These are phyloP conservation scores for Metahyphopichia silvanorum DNA, from an alignment of 805 yeast species.

Conservation along the genomic window DNA sequence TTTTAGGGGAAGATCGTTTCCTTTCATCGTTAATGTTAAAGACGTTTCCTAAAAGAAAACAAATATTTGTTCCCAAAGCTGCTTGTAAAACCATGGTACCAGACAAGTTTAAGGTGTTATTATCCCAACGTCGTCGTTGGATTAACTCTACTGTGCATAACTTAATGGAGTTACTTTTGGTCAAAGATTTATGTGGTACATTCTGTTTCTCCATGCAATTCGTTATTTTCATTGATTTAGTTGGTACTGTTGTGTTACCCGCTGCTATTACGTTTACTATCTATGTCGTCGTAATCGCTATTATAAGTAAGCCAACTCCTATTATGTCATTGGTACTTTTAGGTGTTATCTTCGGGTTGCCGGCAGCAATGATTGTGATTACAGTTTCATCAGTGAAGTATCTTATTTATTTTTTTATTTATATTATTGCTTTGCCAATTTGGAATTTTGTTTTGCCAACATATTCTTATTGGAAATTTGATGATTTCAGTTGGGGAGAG, in stretches of 20 bases:
- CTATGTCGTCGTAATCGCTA: conserved; percentile 71
- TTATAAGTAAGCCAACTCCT: conserved; percentile 74
- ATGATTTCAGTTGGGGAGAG: conserved; percentile 96
- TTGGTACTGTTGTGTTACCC: conserved; percentile 87
- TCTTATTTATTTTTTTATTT: conserved; percentile 74
- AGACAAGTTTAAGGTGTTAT: conserved; percentile 66
- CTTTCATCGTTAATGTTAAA: conserved; percentile 80
- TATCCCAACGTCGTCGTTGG: conserved; percentile 96
- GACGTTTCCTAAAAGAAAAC: conserved; percentile 87
- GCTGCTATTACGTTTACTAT: conserved; percentile 82
- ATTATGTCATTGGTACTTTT: conserved; percentile 70
- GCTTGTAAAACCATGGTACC: conserved; percentile 94
- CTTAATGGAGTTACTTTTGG: conserved; percentile 79
- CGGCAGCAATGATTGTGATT: conserved; percentile 75
- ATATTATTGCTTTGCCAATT: conserved; percentile 78
- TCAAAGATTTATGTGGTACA: conserved; percentile 88
- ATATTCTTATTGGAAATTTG: conserved; percentile 92
- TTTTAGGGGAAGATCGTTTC: conserved; percentile 89
- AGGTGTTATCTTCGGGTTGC: conserved; percentile 78
- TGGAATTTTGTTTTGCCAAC: conserved; percentile 90
- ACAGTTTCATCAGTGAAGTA: conserved; percentile 76
- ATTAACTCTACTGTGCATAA: conserved; percentile 93
- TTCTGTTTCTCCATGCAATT: conserved; percentile 96
- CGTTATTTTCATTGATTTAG: conserved; percentile 74
- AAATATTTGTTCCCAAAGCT: conserved; percentile 83